Conservation (phyloP, 192 early-diverging fungal species). For the Linnemannia schmuckeri region DNA sequence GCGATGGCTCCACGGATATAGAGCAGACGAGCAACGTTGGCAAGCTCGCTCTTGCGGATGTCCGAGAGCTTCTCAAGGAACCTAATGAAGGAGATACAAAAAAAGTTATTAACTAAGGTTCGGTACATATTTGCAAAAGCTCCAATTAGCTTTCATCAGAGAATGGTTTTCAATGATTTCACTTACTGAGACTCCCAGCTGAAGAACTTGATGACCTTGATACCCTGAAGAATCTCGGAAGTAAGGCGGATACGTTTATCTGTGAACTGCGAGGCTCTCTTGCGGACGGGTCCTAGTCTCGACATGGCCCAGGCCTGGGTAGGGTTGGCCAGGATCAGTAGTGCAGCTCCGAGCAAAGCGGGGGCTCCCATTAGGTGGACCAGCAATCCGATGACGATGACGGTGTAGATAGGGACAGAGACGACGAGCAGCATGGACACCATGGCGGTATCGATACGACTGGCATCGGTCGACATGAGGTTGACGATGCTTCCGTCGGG, state of each 20-base stretch:
- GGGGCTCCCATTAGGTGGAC: constrained; percentile 45
- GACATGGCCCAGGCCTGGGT: constrained; percentile 46
- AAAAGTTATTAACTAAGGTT: background rate
- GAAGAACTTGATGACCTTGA: constrained; percentile 78
- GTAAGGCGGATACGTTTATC: constrained; percentile 65
- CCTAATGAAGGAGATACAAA: background rate
- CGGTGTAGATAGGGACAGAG: constrained; percentile 24
- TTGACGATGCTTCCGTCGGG: constrained; percentile 59
- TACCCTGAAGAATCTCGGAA: constrained; percentile 66
- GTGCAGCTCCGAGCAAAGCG: constrained; percentile 35
- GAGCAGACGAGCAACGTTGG: constrained; percentile 26
- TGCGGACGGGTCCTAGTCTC: constrained; percentile 32
- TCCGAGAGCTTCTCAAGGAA: constrained; percentile 41
- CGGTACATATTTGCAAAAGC: background rate
- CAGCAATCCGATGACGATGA: constrained; percentile 28
- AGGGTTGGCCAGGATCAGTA: constrained; percentile 38
- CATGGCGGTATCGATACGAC: constrained; percentile 45
- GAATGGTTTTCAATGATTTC: background rate
- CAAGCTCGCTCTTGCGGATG: constrained; percentile 29
- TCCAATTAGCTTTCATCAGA: background rate
- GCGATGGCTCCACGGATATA: constrained; percentile 42
- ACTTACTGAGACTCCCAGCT: constrained; percentile 58
- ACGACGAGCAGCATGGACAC: constrained; percentile 30
- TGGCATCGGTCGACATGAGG: constrained; percentile 62
- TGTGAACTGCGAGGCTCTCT: constrained; percentile 56